Conservation (phyloP, 225 moss, liverwort and hornwort genomes). For the Pleurozium schreberi region DNA sequence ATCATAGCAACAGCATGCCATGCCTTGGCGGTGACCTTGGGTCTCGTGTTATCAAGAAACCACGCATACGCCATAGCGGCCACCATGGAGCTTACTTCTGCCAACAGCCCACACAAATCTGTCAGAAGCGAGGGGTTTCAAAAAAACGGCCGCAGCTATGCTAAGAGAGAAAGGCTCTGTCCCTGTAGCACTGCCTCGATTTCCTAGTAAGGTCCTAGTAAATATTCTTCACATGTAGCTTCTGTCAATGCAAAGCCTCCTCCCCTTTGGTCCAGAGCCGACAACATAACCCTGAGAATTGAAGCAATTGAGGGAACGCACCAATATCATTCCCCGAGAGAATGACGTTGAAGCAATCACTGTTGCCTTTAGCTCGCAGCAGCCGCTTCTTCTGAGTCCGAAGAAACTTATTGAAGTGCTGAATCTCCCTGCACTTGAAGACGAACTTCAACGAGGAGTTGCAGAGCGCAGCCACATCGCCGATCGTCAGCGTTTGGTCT, state of each 20-base stretch:
- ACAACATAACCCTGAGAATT: neutral
- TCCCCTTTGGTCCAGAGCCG: neutral
- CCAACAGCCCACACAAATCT: neutral
- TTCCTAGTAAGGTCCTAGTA: neutral
- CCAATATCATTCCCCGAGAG: slow-evolving; percentile 31
- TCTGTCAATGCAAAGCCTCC: neutral
- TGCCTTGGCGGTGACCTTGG: slow-evolving; percentile 18
- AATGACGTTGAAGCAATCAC: slow-evolving; percentile 25
- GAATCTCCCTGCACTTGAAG: slow-evolving; percentile 44
- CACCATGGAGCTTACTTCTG: slow-evolving; percentile 53
- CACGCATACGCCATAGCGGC: slow-evolving; percentile 37
- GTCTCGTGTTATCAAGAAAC: slow-evolving; percentile 26
- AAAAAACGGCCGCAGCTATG: neutral
- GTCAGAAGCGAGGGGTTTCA: neutral
- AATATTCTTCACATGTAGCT: neutral
- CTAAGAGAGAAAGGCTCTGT: neutral
- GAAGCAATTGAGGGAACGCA: neutral
- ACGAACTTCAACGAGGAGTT: slow-evolving; percentile 44
- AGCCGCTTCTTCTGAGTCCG: slow-evolving; percentile 23
- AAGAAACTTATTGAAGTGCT: slow-evolving; percentile 38
- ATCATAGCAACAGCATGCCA: slow-evolving; percentile 41
- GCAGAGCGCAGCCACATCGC: slow-evolving; percentile 39
- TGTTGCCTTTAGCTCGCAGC: neutral
- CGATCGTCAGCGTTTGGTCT: slow-evolving; percentile 26
- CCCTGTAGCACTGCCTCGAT: too few species aligned